Evolutionary conservation across 306 rosid genomes (phyloP).

Genomic region (Gillenia trifoliata): DNA sequence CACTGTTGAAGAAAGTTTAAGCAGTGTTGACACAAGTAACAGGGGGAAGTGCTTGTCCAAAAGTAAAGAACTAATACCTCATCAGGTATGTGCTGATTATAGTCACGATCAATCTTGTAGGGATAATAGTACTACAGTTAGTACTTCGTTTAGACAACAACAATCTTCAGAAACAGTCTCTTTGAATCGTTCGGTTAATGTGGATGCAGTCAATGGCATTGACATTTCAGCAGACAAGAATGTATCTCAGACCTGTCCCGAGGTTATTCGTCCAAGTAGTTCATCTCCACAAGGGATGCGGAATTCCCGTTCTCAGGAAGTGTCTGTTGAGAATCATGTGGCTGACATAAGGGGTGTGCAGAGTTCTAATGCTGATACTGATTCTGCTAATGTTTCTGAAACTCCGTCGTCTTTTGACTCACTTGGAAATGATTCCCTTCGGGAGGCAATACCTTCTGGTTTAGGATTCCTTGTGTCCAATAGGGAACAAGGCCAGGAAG

Average conservation of each 20-base stretch:
- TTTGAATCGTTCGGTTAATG: slow-evolving; percentile 65
- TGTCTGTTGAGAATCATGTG: slow-evolving; percentile 42
- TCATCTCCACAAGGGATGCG: slow-evolving; percentile 46
- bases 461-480: slow-evolving; percentile 72
- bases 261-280: slow-evolving; percentile 45
- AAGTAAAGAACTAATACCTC: slow-evolving; percentile 62
- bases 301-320: slow-evolving; percentile 29
- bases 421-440: slow-evolving; percentile 48
- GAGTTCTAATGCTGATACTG: slow-evolving; percentile 31
- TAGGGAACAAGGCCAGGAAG: slow-evolving; percentile 59
- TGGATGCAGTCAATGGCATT: slow-evolving; percentile 53
- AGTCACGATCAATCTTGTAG: slow-evolving; percentile 58
- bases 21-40: slow-evolving; percentile 37
- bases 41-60: slow-evolving; percentile 51
- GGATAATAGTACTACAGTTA: slow-evolving; percentile 56
- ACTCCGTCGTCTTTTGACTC: slow-evolving; percentile 40
- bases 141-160: slow-evolving; percentile 61
- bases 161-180: slow-evolving; percentile 68
- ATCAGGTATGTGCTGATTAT: slow-evolving; percentile 63
- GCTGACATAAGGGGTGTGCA: slow-evolving; percentile 23
- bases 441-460: slow-evolving; percentile 57
- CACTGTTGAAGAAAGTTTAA: slow-evolving; percentile 38
- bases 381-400: slow-evolving; percentile 43
- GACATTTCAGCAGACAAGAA: slow-evolving; percentile 51
- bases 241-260: slow-evolving; percentile 38